Conservation (phyloP, 768 basidiomycete genomes). For the Pleurotus citrinopileatus region DNA sequence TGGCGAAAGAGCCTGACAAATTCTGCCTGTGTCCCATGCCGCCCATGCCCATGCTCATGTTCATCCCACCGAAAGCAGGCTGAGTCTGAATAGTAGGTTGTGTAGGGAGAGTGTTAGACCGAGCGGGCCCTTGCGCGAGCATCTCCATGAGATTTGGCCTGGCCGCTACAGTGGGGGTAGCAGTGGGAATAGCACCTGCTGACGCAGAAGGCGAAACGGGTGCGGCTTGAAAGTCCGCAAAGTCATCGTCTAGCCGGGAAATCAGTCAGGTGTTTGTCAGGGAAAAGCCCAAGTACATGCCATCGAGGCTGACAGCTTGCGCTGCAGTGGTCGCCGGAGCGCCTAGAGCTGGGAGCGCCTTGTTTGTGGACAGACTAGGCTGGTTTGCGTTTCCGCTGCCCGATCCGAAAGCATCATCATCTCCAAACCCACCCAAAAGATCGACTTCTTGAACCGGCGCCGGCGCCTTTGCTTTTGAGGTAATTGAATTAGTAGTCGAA, state of each 20-base stretch:
- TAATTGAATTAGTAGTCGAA: slow-evolving; percentile 13
- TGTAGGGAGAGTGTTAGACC: background rate
- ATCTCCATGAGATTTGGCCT: slow-evolving; percentile 48
- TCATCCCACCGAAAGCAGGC: slow-evolving; percentile 6
- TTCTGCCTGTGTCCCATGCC: slow-evolving; percentile 11
- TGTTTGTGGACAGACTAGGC: slow-evolving; percentile 39
- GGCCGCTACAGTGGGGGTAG: slow-evolving; percentile 28
- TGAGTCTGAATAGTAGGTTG: slow-evolving; percentile 5
- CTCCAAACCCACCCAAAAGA: slow-evolving; percentile 74
- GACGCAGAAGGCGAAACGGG: slow-evolving; percentile 30
- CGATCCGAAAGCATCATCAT: slow-evolving; percentile 54
- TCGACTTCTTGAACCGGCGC: slow-evolving; percentile 56
- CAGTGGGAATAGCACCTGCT: slow-evolving; percentile 21
- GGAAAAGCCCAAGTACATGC: slow-evolving; percentile 23
- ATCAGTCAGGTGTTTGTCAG: slow-evolving; percentile 10
- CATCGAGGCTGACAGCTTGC: slow-evolving; percentile 37
- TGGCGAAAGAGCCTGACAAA: background rate
- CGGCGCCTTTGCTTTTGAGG: slow-evolving; percentile 33
- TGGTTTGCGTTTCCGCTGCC: slow-evolving; percentile 28
- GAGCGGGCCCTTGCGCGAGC: slow-evolving; percentile 22
- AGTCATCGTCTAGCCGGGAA: slow-evolving; percentile 66
- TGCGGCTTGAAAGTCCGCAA: slow-evolving; percentile 81
- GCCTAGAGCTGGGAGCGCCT: slow-evolving; percentile 51
- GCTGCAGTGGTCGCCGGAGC: slow-evolving; percentile 20
- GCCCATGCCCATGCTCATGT: slow-evolving; percentile 15